A percentile compares a stretch with the other conserved stretches of the same genome.
phyloP scores from a whole-genome alignment of 1,284 basidiomycete genomes.

The Inonotus hispidus region DNA sequence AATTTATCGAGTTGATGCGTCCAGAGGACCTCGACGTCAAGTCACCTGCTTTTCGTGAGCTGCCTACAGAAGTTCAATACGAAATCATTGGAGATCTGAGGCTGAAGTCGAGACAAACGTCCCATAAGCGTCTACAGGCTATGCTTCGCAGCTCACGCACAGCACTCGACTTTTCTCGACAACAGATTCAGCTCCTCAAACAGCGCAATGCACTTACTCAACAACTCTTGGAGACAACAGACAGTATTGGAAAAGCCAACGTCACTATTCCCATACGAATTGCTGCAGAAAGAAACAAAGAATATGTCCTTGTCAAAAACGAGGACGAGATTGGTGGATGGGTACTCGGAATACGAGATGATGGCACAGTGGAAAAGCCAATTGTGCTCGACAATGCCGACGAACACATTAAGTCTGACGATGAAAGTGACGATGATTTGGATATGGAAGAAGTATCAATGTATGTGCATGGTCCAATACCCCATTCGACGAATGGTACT shows the following conservation, averaged over 20 bases:
- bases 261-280: slow-evolving; percentile 89
- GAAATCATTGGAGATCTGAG: slow-evolving; percentile 97
- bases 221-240: slow-evolving; percentile 90
- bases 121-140: slow-evolving; percentile 83
- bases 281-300: slow-evolving; percentile 88
- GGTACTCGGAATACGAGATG: slow-evolving; percentile 86
- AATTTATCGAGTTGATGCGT: slow-evolving; percentile 89
- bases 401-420: slow-evolving; percentile 26
- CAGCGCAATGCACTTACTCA: slow-evolving; percentile 93
- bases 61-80: slow-evolving; percentile 96
- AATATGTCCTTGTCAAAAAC: slow-evolving; percentile 93
- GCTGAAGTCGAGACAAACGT: slow-evolving; percentile 90
- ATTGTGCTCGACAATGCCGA: slow-evolving; percentile 75
- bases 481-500: slow-evolving; percentile 13
- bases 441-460: slow-evolving; percentile 77
- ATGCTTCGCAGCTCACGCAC: slow-evolving; percentile 84
- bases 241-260: slow-evolving; percentile 86
- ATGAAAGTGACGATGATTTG: slow-evolving; percentile 38
- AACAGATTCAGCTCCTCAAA: slow-evolving; percentile 88
- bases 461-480: slow-evolving; percentile 36
- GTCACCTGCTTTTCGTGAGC: slow-evolving; percentile 84
- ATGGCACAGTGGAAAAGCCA: slow-evolving; percentile 75
- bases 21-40: slow-evolving; percentile 90
- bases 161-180: slow-evolving; percentile 91
- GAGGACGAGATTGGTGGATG: slow-evolving; percentile 84